These are phyloP conservation scores for Puya raimondii DNA, from an alignment of 176 grass and related monocot genomes.

Conservation along the genomic window DNA sequence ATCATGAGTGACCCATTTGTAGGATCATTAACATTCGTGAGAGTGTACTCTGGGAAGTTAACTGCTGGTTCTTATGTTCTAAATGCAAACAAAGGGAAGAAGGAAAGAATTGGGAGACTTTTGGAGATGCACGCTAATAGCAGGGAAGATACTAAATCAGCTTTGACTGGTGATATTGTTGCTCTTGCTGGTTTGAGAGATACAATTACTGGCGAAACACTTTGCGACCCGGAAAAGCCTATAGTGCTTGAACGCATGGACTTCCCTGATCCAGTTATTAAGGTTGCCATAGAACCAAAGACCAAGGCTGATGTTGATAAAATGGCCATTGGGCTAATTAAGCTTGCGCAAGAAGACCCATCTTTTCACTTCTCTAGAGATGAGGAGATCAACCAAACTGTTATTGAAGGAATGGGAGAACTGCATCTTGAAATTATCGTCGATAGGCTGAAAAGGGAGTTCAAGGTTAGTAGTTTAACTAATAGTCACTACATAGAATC, in stretches of 20 bases:
- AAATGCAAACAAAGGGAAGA: conserved; percentile 95
- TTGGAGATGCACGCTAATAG: conserved; percentile 99
- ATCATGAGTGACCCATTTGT: conserved; percentile 98
- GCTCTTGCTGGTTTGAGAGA: conserved; percentile 94
- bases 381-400: conserved; percentile 96
- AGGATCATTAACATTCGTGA: conserved; percentile 88
- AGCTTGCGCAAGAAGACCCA: conserved; percentile 93
- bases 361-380: conserved; percentile 99
- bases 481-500: neutral
- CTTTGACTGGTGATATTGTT: conserved; percentile 84
- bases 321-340: conserved; percentile 80
- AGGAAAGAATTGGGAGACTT: conserved; percentile 92
- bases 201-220: conserved; percentile 93
- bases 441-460: conserved; percentile 84
- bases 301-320: conserved; percentile 98
- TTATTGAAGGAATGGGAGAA: conserved; percentile 99
- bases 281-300: conserved; percentile 98
- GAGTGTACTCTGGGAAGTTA: conserved; percentile 87
- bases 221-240: conserved; percentile 63
- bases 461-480: conserved; percentile 52
- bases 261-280: conserved; percentile 97
- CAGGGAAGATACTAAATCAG: conserved; percentile 77
- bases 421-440: conserved; percentile 98
- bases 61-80: conserved; percentile 76
- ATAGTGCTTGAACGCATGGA: conserved; percentile 97